phyloP scores from a whole-genome alignment of 805 yeast genomes.

The Wickerhamomyces queroliae region DNA sequence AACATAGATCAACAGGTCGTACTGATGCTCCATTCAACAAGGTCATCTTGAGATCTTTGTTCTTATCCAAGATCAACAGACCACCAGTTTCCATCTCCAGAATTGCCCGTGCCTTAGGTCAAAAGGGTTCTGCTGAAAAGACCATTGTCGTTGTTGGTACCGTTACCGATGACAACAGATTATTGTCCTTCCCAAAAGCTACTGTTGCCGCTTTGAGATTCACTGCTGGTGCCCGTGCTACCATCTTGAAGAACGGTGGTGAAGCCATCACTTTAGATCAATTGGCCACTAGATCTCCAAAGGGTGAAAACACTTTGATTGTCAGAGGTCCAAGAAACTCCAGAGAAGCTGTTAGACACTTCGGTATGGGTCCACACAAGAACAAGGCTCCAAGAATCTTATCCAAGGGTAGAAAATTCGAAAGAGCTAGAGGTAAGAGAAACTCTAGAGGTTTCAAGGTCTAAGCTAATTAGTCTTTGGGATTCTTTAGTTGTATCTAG shows the following conservation, averaged over 20 bases:
- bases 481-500: background rate
- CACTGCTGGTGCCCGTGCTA: constrained; percentile 98
- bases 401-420: constrained; percentile 99
- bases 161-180: constrained; percentile 96
- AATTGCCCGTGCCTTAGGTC: constrained; percentile 76
- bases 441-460: constrained; percentile 99
- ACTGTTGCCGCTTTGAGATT: constrained; percentile 99
- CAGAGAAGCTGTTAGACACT: constrained; percentile 99
- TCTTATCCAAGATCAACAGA: constrained; percentile 98
- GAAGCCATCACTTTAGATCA: constrained; percentile 99
- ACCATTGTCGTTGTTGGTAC: constrained; percentile 98
- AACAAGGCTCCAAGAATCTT: constrained; percentile 97
- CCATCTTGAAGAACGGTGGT: constrained; percentile 98
- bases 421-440: constrained; percentile 99
- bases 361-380: constrained; percentile 99
- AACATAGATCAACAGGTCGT: constrained; percentile 64
- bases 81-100: constrained; percentile 98
- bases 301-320: constrained; percentile 97
- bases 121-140: constrained; percentile 83
- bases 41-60: constrained; percentile 88
- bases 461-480: constrained; percentile 40
- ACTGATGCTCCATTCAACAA: constrained; percentile 99
- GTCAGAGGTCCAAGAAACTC: constrained; percentile 98
- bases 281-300: constrained; percentile 98
- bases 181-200: constrained; percentile 90